Evolutionary conservation across 495 filamentous ascomycete genomes (phyloP).

Genomic region (Aspergillus egyptiacus): DNA sequence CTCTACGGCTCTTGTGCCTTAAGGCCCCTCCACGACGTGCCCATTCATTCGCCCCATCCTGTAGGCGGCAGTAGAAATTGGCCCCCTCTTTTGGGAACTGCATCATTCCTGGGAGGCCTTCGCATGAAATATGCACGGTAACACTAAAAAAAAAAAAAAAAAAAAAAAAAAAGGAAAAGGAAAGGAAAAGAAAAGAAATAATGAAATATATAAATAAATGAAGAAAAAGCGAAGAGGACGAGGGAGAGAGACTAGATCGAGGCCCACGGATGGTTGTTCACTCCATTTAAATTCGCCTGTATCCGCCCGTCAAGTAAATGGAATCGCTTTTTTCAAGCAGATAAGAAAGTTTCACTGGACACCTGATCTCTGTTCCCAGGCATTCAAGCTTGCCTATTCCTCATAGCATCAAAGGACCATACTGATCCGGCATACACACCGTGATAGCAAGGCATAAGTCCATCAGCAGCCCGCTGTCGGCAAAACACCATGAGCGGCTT

Average conservation of each 20-base stretch:
- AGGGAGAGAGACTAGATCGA: not conserved
- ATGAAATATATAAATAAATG: not conserved
- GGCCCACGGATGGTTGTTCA: not conserved
- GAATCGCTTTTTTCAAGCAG: not conserved
- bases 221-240: not conserved
- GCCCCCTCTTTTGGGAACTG: slow-evolving; percentile 12
- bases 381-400: not conserved
- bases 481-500: slow-evolving; percentile 32
- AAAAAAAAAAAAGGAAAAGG: not conserved
- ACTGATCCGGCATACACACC: not conserved
- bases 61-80: not conserved
- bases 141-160: not conserved
- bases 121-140: slow-evolving; percentile 12
- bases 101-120: slow-evolving; percentile 15
- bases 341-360: not conserved
- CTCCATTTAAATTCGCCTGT: slow-evolving; percentile 8
- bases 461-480: not conserved
- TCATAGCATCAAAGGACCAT: not conserved
- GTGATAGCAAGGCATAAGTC: not conserved
- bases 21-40: no score
- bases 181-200: not conserved
- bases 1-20: not conserved
- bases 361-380: not conserved
- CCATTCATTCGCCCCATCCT: not conserved
- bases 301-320: slow-evolving; percentile 1